phyloP scores from a whole-genome alignment of 2,329 filamentous ascomycete genomes.

The Passalora sequoiae region DNA sequence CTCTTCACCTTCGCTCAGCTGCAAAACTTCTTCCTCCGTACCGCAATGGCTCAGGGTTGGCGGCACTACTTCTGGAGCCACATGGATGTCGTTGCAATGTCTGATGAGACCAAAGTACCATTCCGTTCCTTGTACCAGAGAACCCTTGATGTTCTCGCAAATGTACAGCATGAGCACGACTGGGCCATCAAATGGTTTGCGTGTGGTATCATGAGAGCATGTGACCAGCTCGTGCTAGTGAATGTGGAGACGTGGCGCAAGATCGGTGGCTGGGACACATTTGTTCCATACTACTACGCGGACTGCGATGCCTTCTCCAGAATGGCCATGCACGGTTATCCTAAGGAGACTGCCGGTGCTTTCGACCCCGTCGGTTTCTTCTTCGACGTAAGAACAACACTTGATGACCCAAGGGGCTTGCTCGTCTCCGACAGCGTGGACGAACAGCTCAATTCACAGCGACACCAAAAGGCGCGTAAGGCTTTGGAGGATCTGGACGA shows the following conservation, averaged over 20 bases:
- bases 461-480: background rate
- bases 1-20: slow-evolving; percentile 53
- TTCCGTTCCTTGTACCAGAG: background rate
- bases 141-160: background rate
- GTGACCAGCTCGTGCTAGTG: background rate
- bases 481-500: background rate
- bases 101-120: background rate
- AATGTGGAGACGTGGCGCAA: slow-evolving; percentile 40
- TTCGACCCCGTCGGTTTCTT: background rate
- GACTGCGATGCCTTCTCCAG: slow-evolving; percentile 38
- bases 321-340: background rate
- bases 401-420: background rate
- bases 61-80: slow-evolving; percentile 54
- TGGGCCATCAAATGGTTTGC: background rate
- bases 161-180: background rate
- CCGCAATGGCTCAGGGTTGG: slow-evolving; percentile 44
- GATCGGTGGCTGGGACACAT: slow-evolving; percentile 53
- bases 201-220: background rate
- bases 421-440: background rate
- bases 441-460: background rate
- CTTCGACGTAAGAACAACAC: background rate
- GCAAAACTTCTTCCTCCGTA: slow-evolving; percentile 51
- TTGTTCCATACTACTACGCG: slow-evolving; percentile 55
- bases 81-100: slow-evolving; percentile 49
- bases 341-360: background rate